Evolutionary conservation across 768 basidiomycete species (phyloP).

Genomic region (Mycena rosella): DNA sequence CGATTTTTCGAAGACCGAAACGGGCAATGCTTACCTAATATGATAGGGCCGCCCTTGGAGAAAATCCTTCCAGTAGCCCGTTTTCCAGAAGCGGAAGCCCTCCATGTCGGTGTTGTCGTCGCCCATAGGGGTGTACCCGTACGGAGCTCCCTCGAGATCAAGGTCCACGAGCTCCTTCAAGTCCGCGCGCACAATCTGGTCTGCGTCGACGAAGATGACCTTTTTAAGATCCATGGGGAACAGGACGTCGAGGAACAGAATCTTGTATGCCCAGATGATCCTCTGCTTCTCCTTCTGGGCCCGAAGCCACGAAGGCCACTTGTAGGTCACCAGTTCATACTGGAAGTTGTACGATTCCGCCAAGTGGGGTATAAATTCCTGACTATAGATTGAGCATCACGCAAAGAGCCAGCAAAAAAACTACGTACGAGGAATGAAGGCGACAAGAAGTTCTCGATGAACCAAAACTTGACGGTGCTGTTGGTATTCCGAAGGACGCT

Average conservation of each 20-base stretch:
- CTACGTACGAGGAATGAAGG: constrained; percentile 93
- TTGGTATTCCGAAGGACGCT: constrained; percentile 96
- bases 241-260: constrained; percentile 97
- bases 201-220: constrained; percentile 98
- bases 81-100: constrained; percentile 99
- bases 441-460: constrained; percentile 99
- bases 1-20: not conserved
- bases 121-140: constrained; percentile 98
- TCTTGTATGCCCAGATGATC: constrained; percentile 99
- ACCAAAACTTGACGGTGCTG: constrained; percentile 98
- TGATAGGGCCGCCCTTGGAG: constrained; percentile 90
- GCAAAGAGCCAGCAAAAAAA: not conserved
- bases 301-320: constrained; percentile 99
- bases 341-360: constrained; percentile 93
- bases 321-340: constrained; percentile 98
- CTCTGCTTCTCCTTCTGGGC: constrained; percentile 97
- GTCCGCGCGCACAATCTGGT: constrained; percentile 97
- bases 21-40: constrained; percentile 76
- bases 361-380: constrained; percentile 96
- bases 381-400: constrained; percentile 1
- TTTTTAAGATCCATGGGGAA: constrained; percentile 99
- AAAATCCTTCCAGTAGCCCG: constrained; percentile 94
- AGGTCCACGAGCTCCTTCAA: constrained; percentile 94
- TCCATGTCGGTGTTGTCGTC: constrained; percentile 96
- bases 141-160: constrained; percentile 93